Evolutionary conservation across 1,284 basidiomycete genomes (phyloP), one percentile per base, ranked within the genome.

Genomic region (Trichosporon sp.): DNA sequence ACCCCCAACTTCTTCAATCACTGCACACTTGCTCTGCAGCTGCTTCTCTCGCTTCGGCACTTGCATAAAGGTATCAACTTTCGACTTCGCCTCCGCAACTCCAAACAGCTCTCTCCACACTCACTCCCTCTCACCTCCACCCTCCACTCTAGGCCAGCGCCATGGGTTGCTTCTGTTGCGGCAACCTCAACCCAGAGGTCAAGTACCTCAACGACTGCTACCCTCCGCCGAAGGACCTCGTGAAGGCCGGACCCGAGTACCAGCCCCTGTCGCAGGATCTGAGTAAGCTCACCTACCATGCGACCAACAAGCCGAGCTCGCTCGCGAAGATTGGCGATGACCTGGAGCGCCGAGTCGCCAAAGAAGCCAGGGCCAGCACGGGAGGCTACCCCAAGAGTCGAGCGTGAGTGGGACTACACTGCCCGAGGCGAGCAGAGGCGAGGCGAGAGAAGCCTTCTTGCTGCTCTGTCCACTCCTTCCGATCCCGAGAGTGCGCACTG

Each of bases 251-350:
- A 13, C 78, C 78, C 21, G 89, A 91, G 62, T 95, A 88, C 79
- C 86, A 86, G 46, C 92, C 93, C 1, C 90, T 93, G 69, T 86
- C 89, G 0, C 94, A 96, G 78, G 94, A 97, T 74, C 85, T 97
- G 33, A 92, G 91, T 61, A 88, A 90, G 56, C 84, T 99, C 66
- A 92, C 91, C 4, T 97, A 97, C 81, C 95, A 93, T 83, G 92
- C 91, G 10, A 87, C 89, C 11, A 93, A 95, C 79, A 88, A 89
- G 72, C 92, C 94, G 1, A 88, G 89, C 33, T 95, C 96, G 81
- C 85, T 97, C 25, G 85, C 88, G 64, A 95, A 95, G 77, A 85
- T 98, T 32, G 88, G 89, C 14, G 84, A 84, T 61, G 91, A 94
- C 76, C 83, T 99, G 58, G 89, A 95, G 77, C 90, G 89, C 74